phyloP scores from a whole-genome alignment of 2,329 filamentous ascomycete genomes.

The Hymenoscyphus fraxineus region DNA sequence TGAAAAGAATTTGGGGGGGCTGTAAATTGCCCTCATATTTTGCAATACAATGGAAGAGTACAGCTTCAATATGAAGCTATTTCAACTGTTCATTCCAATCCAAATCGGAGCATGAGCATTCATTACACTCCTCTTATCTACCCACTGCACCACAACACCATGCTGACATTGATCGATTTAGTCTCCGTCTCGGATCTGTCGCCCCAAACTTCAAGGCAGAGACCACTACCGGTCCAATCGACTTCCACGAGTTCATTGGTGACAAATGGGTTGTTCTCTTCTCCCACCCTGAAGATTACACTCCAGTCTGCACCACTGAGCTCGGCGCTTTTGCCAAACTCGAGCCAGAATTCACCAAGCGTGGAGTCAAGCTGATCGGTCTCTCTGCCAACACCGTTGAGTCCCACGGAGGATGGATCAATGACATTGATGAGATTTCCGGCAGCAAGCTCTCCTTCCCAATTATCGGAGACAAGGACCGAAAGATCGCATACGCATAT shows the following conservation, averaged over 20 bases:
- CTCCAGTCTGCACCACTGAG: constrained; percentile 93
- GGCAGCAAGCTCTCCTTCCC: constrained; percentile 69
- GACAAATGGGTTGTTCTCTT: constrained; percentile 79
- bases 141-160: background rate
- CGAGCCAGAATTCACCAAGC: constrained; percentile 80
- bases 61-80: background rate
- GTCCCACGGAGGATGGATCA: constrained; percentile 85
- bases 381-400: constrained; percentile 81
- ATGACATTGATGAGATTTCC: constrained; percentile 78
- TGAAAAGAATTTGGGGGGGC: background rate
- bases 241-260: constrained; percentile 79
- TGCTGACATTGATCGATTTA: constrained; percentile 26
- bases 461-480: constrained; percentile 77
- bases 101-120: background rate
- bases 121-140: background rate
- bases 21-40: background rate
- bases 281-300: constrained; percentile 87
- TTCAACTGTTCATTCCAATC: background rate
- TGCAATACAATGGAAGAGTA: background rate
- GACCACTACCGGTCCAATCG: constrained; percentile 72
- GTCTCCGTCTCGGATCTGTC: constrained; percentile 60
- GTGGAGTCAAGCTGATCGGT: constrained; percentile 87
- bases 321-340: constrained; percentile 90
- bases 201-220: constrained; percentile 83
- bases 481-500: constrained; percentile 71